Evolutionary conservation across 2,329 filamentous ascomycete genomes (phyloP).

Genomic region (Aspergillus sp.): DNA sequence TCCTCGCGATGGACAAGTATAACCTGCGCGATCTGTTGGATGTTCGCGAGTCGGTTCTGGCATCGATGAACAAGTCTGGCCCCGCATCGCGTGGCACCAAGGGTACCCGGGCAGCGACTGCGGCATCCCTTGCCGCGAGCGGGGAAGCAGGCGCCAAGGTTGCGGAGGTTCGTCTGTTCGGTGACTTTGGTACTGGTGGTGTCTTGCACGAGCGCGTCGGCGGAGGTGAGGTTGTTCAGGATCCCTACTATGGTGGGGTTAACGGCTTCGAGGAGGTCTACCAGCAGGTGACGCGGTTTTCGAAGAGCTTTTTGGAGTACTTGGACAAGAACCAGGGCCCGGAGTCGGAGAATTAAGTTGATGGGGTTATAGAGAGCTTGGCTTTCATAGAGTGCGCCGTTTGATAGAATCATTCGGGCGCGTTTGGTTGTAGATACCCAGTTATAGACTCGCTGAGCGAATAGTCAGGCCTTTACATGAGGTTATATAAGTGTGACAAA

Average conservation of each 20-base stretch:
- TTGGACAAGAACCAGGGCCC: constrained; percentile 41
- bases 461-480: neutral
- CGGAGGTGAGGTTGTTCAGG: constrained; percentile 70
- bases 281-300: constrained; percentile 77
- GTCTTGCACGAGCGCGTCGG: constrained; percentile 38
- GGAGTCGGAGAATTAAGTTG: constrained; percentile 12
- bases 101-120: constrained; percentile 41
- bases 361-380: neutral
- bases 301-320: constrained; percentile 71
- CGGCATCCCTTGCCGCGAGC: constrained; percentile 33
- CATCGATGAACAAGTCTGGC: constrained; percentile 48
- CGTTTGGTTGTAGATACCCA: constrained; percentile 25
- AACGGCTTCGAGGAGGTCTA: constrained; percentile 85
- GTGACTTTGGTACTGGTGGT: constrained; percentile 70
- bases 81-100: constrained; percentile 24
- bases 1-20: constrained; percentile 88
- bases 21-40: constrained; percentile 73
- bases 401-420: neutral
- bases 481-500: neutral
- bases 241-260: constrained; percentile 89
- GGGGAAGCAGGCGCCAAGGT: constrained; percentile 39
- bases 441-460: neutral
- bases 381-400: neutral
- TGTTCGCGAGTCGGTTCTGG: constrained; percentile 55
- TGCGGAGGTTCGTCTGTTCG: constrained; percentile 74